Conservation (phyloP, 1,139 yeast genomes). For the Saccharomyces hybrid region DNA sequence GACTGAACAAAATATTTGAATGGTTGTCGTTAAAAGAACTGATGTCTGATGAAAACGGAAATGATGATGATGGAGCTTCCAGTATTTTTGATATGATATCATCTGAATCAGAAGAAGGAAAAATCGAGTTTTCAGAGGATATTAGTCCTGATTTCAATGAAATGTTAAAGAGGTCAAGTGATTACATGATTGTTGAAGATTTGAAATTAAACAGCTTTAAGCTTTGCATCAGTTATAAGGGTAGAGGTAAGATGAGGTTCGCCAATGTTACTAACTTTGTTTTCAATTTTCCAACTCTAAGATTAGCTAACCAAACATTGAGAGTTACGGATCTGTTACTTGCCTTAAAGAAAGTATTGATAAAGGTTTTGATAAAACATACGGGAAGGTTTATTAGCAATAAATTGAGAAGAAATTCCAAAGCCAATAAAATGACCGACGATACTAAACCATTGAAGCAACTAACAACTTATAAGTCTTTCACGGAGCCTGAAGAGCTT, state of each 20-base stretch:
- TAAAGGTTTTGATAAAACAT: conserved; percentile 49
- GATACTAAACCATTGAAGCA: conserved; percentile 14
- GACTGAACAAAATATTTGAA: conserved; percentile 48
- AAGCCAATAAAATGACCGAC: background rate
- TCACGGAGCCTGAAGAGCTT: conserved; percentile 10
- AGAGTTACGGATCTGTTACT: conserved; percentile 49
- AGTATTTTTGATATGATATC: conserved; percentile 3
- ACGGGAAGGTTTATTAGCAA: conserved; percentile 52
- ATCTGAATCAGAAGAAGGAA: background rate
- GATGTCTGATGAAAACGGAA: conserved; percentile 21
- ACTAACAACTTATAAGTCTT: conserved; percentile 16
- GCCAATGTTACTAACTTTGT: conserved; percentile 56
- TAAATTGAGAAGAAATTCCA: conserved; percentile 36
- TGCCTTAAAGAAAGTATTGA: conserved; percentile 43
- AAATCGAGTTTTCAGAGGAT: conserved; percentile 2
- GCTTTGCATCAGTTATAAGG: conserved; percentile 51
- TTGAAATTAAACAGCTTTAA: conserved; percentile 42
- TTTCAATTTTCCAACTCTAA: conserved; percentile 48
- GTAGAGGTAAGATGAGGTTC: conserved; percentile 49
- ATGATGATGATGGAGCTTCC: conserved; percentile 5
- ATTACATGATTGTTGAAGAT: conserved; percentile 47
- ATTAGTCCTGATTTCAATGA: conserved; percentile 37
- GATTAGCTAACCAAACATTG: conserved; percentile 43
- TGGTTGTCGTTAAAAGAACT: conserved; percentile 45
- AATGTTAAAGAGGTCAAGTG: conserved; percentile 55